Percentiles rank a stretch among this genome's conserved stretches.
Evolutionary conservation across 805 yeast genomes (phyloP).

Genomic region (Starmerella vitae): DNA sequence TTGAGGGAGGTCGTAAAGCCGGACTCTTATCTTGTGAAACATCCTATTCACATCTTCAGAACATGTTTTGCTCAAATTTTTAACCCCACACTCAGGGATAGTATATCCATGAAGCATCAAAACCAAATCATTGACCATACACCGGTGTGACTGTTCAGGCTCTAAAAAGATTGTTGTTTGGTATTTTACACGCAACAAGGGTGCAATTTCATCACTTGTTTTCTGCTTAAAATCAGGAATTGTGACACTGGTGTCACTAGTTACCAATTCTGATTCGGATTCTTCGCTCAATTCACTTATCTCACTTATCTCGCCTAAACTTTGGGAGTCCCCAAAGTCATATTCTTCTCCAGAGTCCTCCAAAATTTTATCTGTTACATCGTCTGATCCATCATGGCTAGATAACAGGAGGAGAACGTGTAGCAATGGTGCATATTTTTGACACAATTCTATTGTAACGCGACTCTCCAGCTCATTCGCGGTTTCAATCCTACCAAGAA

Average conservation of each 20-base stretch:
- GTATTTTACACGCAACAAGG: too few species aligned
- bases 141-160: neutral
- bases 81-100: neutral
- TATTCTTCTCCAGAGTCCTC: too few species aligned
- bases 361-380: too few species aligned
- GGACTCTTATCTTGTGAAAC: neutral
- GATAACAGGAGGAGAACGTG: conserved; percentile 19
- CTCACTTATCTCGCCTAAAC: too few species aligned
- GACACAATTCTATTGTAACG: conserved; percentile 15
- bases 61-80: neutral
- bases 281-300: too few species aligned
- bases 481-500: conserved; percentile 24
- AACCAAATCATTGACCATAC: conserved; percentile 3
- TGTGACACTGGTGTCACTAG: too few species aligned
- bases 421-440: conserved; percentile 16
- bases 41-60: neutral
- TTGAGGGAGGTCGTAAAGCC: neutral
- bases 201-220: too few species aligned
- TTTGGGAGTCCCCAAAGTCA: too few species aligned
- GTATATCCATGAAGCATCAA: neutral
- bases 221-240: too few species aligned
- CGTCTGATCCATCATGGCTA: too few species aligned
- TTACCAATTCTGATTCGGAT: too few species aligned
- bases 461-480: conserved; percentile 20
- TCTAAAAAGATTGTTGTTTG: too few species aligned